Percentiles rank a stretch among this genome's conserved stretches.
phyloP scores from a whole-genome alignment of 1,284 basidiomycete species.

The Leccinum griseonigrum region DNA sequence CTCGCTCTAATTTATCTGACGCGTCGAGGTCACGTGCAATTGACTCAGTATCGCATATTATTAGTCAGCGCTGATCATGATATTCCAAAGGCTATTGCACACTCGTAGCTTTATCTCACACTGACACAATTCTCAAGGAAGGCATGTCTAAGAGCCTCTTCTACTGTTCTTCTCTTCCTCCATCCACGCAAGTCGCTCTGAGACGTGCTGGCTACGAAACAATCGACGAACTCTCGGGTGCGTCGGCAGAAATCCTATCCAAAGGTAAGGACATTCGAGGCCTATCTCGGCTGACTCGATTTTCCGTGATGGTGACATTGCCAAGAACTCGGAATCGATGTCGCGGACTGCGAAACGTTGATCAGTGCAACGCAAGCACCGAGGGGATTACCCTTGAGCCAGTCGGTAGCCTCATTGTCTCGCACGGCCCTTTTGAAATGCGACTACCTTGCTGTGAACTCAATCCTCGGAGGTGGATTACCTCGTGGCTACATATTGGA shows the following conservation, averaged over 20 bases:
- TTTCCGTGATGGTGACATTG: not conserved
- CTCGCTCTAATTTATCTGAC: conserved; percentile 31
- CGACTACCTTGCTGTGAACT: conserved; percentile 51
- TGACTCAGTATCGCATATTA: conserved; percentile 11
- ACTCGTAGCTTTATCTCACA: conserved; percentile 5
- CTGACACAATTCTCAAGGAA: not conserved
- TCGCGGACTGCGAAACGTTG: conserved; percentile 43
- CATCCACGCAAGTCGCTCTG: conserved; percentile 36
- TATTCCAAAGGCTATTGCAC: conserved; percentile 6
- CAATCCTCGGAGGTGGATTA: conserved; percentile 59
- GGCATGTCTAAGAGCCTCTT: conserved; percentile 31
- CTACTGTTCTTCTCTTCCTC: conserved; percentile 27
- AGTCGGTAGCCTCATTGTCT: conserved; percentile 52
- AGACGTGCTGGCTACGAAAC: conserved; percentile 51
- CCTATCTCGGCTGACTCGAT: conserved; percentile 1
- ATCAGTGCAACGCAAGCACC: conserved; percentile 39
- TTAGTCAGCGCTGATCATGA: conserved; percentile 9
- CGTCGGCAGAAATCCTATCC: conserved; percentile 41
- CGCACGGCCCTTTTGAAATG: conserved; percentile 28
- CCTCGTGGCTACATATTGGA: conserved; percentile 60
- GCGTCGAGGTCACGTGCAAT: conserved; percentile 34
- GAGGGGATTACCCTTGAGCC: conserved; percentile 43
- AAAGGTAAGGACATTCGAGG: conserved; percentile 36
- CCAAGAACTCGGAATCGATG: conserved; percentile 48
- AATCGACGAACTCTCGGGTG: conserved; percentile 41